Evolutionary conservation across 805 yeast genomes (phyloP).

Genomic region (Cyberlindnera euphorbiae): DNA sequence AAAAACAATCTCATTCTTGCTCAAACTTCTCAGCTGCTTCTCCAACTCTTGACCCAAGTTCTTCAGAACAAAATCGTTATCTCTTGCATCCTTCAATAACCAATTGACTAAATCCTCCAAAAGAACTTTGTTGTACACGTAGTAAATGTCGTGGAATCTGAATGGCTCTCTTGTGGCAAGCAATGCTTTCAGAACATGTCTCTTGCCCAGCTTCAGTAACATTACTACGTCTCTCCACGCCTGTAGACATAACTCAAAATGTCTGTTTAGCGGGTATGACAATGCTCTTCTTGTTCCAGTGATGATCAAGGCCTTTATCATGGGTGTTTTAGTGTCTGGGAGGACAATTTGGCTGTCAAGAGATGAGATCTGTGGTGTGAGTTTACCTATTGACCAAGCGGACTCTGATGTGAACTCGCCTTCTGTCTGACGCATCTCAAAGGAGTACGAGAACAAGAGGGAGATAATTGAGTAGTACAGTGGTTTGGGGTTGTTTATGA

Average conservation of each 20-base stretch:
- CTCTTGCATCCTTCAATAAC: constrained; percentile 53
- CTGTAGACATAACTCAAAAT: constrained; percentile 50
- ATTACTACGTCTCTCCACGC: constrained; percentile 76
- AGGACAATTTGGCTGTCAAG: constrained; percentile 56
- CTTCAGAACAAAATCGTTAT: constrained; percentile 54
- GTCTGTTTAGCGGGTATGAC: constrained; percentile 75
- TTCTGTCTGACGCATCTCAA: constrained; percentile 70
- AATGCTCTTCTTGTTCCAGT: constrained; percentile 71
- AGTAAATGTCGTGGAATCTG: constrained; percentile 77
- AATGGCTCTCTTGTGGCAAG: constrained; percentile 66
- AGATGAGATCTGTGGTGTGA: constrained; percentile 71
- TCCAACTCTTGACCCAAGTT: constrained; percentile 61
- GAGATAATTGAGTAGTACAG: constrained; percentile 60
- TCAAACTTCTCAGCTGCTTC: constrained; percentile 34
- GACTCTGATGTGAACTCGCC: constrained; percentile 77
- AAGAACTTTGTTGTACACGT: constrained; percentile 75
- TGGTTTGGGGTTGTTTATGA: constrained; percentile 52
- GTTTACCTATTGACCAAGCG: constrained; percentile 89
- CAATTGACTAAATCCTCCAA: constrained; percentile 75
- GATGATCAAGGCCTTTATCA: constrained; percentile 48
- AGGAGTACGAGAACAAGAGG: constrained; percentile 66
- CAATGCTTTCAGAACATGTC: constrained; percentile 55
- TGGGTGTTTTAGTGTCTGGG: constrained; percentile 22
- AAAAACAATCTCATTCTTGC: constrained; percentile 47
- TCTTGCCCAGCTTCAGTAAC: constrained; percentile 63